Conservation (phyloP, 164 flowering plant species). For the Nelumbo lutea region DNA sequence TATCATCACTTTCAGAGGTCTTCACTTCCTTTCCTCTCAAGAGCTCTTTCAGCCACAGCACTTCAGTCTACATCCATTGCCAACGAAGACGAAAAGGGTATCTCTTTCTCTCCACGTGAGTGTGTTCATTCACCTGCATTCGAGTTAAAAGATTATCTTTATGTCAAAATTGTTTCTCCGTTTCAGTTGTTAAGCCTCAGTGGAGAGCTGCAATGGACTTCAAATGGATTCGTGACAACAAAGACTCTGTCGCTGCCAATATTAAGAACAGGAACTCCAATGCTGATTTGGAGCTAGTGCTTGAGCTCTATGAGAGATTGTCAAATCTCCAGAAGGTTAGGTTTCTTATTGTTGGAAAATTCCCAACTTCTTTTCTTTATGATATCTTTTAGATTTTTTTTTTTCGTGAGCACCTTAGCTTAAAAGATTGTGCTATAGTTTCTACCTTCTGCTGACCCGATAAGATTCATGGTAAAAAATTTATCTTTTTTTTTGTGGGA, state of each 20-base stretch:
- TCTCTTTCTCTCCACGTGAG: not conserved
- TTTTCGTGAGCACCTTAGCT: too few species aligned
- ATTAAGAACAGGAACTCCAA: conserved; percentile 66
- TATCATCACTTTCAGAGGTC: conserved; percentile 12
- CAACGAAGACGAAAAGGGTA: conserved; percentile 21
- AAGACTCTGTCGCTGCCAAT: conserved; percentile 59
- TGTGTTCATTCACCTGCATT: not conserved
- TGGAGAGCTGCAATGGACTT: conserved; percentile 93
- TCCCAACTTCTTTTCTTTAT: not conserved
- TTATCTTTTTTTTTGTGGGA: too few species aligned
- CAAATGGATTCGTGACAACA: conserved; percentile 90
- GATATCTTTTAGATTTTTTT: not conserved
- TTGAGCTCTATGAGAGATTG: conserved; percentile 63
- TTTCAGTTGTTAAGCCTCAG: conserved; percentile 45
- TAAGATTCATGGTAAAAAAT: too few species aligned
- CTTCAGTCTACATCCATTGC: conserved; percentile 17
- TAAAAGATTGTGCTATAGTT: too few species aligned
- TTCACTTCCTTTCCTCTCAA: conserved; percentile 17
- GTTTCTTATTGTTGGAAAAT: not conserved
- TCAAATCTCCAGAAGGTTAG: conserved; percentile 74
- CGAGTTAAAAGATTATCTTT: not conserved
- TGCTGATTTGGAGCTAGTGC: conserved; percentile 75
- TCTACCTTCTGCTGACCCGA: too few species aligned
- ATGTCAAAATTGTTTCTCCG: not conserved
- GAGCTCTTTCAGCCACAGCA: conserved; percentile 30